Evolutionary conservation across 495 filamentous ascomycete genomes (phyloP), one percentile per base, ranked within the genome.

Genomic region (Parathielavia appendiculata): DNA sequence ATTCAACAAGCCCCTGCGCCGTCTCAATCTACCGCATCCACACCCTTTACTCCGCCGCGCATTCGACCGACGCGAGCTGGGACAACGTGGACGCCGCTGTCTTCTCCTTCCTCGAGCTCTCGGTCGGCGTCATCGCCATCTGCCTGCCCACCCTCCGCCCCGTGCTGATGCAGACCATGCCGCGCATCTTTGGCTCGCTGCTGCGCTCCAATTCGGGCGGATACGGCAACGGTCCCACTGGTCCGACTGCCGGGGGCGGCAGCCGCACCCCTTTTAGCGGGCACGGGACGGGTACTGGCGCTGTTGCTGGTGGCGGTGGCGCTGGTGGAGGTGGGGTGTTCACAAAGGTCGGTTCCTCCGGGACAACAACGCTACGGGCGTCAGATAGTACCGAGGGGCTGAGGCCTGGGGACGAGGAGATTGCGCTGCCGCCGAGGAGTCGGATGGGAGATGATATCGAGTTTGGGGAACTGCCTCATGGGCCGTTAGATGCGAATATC

Each of bases 91-190:
- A 73, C 54, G 75, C 78, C 4, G 81, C 80, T 2, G 77, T 75
- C 53, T 84, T 79, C 77, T 79, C 79, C 32, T 73, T 71, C 39
- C 66, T 81, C 49, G 80, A 84, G 68, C 76, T 79, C 58, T 78
- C 75, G 62, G 73, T 75, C 9, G 81, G 75, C 49, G 77, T 82
- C 41, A 77, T 83, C 57, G 79, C 77, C 66, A 73, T 78, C 51
- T 80, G 72, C 60, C 76, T 83, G 17, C 76, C 80, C 16, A 76
- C 73, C 35, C 72, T 78, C 1, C 69, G 76, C 4, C 75, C 79
- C 19, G 61, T 81, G n/a, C 56, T 69, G 40, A 13, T 63, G 38
- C 49, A 47, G 17, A 44, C 35, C 30, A 57, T 68, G 58, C 66
- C 63, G 5, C 44, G 64, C 46, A 6, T 63, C 10, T 66, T 66